A percentile compares a stretch with the other conserved stretches of the same genome.
Conservation (phyloP, 768 basidiomycete species). For the Auricularia cornea region DNA sequence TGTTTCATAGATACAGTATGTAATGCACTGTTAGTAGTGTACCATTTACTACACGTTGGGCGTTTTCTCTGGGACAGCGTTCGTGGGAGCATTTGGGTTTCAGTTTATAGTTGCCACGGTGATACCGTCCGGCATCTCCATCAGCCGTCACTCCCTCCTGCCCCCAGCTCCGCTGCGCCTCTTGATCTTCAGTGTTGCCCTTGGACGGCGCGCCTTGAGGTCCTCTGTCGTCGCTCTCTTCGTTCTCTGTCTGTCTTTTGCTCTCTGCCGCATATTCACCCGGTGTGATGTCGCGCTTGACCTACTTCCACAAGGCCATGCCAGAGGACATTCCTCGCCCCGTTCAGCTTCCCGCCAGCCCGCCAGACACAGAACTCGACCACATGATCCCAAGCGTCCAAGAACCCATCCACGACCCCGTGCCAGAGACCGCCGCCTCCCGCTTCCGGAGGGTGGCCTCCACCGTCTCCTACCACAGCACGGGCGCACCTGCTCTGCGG, state of each 20-base stretch:
- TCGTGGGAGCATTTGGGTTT: not conserved
- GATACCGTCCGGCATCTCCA: not conserved
- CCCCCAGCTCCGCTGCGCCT: not conserved
- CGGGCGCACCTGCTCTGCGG: constrained; percentile 29
- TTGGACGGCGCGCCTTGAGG: not conserved
- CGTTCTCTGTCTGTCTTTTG: not conserved
- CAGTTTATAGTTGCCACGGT: not conserved
- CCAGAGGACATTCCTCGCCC: constrained; percentile 3
- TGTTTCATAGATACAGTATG: not conserved
- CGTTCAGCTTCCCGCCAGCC: constrained; percentile 19
- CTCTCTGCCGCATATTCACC: not conserved
- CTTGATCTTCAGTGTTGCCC: not conserved
- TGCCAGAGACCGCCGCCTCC: constrained; percentile 17
- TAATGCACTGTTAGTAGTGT: not conserved
- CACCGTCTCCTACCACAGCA: constrained; percentile 50
- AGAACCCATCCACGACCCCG: not conserved
- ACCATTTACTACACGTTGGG: not conserved
- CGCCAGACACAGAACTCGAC: constrained; percentile 28
- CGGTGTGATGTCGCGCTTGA: constrained; percentile 15
- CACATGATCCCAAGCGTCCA: constrained; percentile 5
- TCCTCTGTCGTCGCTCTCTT: not conserved
- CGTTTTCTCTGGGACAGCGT: not conserved
- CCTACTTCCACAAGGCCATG: constrained; percentile 6
- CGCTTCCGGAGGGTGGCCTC: constrained; percentile 36
- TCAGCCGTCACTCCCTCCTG: not conserved